phyloP scores from a whole-genome alignment of 1,284 basidiomycete species.

The Ceratorhiza oryzae-sativae region DNA sequence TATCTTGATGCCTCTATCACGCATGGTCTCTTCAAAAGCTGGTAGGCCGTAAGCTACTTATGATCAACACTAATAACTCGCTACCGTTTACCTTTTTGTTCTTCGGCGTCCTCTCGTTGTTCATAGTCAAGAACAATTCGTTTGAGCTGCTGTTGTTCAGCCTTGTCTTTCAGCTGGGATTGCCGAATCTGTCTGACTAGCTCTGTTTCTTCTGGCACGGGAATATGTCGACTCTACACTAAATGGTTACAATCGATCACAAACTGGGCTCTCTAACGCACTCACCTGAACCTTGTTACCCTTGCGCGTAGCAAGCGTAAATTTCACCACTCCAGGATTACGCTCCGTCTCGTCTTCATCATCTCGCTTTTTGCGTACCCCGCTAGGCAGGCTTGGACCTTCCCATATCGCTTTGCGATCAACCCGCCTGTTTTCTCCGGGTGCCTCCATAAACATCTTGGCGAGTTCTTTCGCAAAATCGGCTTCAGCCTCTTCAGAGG shows the following conservation, averaged over 20 bases:
- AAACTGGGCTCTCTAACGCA: constrained; percentile 15
- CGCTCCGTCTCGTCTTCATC: constrained; percentile 59
- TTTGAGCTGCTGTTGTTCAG: constrained; percentile 95
- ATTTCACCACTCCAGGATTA: constrained; percentile 76
- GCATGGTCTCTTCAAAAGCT: constrained; percentile 43
- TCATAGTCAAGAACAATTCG: constrained; percentile 88
- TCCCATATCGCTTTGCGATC: constrained; percentile 89
- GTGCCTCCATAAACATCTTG: constrained; percentile 89
- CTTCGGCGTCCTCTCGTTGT: constrained; percentile 71
- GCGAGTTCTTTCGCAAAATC: constrained; percentile 97
- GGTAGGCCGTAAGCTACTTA: neutral
- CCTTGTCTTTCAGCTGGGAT: constrained; percentile 89
- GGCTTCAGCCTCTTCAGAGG: constrained; percentile 85
- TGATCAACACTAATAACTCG: neutral
- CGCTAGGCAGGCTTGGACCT: constrained; percentile 75
- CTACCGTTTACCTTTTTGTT: constrained; percentile 44
- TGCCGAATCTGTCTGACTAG: constrained; percentile 88
- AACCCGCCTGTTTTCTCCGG: constrained; percentile 80
- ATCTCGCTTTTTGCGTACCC: constrained; percentile 61
- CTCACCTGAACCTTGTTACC: constrained; percentile 91
- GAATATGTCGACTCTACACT: constrained; percentile 77
- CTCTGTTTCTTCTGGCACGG: constrained; percentile 84
- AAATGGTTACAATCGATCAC: neutral
- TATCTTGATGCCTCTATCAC: constrained; percentile 41
- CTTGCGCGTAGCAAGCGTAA: constrained; percentile 91